Evolutionary conservation across 2,329 filamentous ascomycete species (phyloP), one percentile per base, ranked within the genome.

Genomic region (Xylariales sp.): DNA sequence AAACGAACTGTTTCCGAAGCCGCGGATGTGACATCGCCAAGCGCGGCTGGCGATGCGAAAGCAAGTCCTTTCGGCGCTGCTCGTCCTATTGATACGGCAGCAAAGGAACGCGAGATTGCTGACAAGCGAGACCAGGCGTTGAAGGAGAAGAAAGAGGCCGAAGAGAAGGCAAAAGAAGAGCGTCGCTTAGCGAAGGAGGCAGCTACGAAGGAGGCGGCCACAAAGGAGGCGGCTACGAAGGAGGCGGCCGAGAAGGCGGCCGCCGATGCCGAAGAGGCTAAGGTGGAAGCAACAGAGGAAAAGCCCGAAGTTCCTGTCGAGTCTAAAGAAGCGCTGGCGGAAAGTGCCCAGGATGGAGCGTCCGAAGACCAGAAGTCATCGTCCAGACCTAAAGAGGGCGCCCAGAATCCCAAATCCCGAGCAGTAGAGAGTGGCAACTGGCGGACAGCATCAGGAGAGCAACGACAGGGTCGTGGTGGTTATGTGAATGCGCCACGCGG

Each of bases 11-110:
- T 97, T 12, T 91, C 94, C 0, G 94, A 97, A 75, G 86, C 84
- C 3, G 77, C 83, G 3, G 87, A 87, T 69, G 76, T 81, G 9
- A 72, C 82, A 41, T 82, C 86, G 3, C 78, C 89, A 30, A 84
- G 89, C 63, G 77, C 81, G n/a, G 75, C 83, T 18, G 78, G 82
- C 36, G 91, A 96, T 75, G 84, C 92, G 49, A 98, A 97, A 84
- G 87, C 94, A 32, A 98, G 91, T 80, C 94, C 94, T 48, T 99
- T 99, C 78, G 96, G 96, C 75, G 94, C 92, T 69, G 96, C 96
- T 64, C 90, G 92, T 70, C 96, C 96, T 63, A 97, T 98, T 75
- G 94, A 99, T 81, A 98, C 95, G 54, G 92, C 93, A 53, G 88
- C 94, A 14, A 90, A 93, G 72, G 95, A 98, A 83, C 91, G 90